Evolutionary conservation across 192 early-diverging fungal genomes (phyloP).

Genomic region (Rhizophagus sp.): DNA sequence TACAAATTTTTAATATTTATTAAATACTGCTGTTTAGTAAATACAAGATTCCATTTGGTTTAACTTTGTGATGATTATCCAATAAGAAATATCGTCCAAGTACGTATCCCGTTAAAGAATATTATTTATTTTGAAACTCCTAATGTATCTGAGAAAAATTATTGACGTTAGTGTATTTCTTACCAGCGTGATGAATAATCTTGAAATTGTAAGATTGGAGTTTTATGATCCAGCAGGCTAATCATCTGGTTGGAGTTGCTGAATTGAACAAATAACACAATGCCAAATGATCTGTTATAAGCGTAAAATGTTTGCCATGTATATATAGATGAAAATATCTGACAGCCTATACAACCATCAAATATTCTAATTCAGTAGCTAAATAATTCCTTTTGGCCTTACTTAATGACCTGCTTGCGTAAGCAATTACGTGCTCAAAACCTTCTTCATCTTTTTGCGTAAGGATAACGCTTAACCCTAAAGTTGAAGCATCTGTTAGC

Average conservation of each 20-base stretch:
- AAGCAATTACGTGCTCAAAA: background rate
- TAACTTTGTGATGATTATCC: too few species aligned
- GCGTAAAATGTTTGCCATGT: background rate
- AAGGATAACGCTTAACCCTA: too few species aligned
- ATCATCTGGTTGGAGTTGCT: background rate
- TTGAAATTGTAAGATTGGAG: background rate
- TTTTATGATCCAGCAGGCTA: background rate
- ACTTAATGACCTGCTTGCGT: background rate
- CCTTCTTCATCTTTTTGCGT: background rate
- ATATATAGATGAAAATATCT: slow-evolving; percentile 35
- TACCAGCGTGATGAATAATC: background rate
- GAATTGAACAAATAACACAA: background rate
- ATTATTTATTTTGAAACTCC: too few species aligned
- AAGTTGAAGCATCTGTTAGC: too few species aligned
- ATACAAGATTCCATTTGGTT: too few species aligned
- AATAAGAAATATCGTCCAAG: too few species aligned
- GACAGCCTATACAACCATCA: slow-evolving; percentile 25
- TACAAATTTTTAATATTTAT: too few species aligned
- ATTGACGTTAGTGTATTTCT: background rate
- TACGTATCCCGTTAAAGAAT: too few species aligned
- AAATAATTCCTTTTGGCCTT: background rate
- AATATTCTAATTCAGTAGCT: background rate
- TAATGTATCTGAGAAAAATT: background rate
- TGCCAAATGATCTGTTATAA: background rate
- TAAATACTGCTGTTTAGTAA: too few species aligned